A percentile compares a stretch with the other conserved stretches of the same genome.
Evolutionary conservation across 2,329 filamentous ascomycete genomes (phyloP).

Genomic region (Calycina herbarum): DNA sequence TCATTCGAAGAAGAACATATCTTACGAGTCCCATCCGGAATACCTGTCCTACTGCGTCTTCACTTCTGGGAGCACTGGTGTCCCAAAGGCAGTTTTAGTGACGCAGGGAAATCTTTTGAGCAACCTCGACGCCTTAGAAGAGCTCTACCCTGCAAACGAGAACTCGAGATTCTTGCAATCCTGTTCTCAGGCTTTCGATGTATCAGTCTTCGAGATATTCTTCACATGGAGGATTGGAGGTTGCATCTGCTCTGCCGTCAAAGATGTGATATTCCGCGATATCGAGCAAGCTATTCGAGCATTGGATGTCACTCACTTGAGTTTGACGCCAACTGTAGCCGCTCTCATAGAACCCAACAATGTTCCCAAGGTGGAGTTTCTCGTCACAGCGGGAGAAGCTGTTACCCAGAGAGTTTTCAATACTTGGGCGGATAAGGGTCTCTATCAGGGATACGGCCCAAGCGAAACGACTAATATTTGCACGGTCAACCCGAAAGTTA

Average conservation of each 20-base stretch:
- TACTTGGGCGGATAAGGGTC: conserved; percentile 64
- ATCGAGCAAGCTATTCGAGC: conserved; percentile 65
- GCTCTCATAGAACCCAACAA: conserved; percentile 68
- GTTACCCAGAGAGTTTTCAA: conserved; percentile 71
- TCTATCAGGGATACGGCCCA: conserved; percentile 83
- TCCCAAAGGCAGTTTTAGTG: conserved; percentile 77
- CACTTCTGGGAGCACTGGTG: conserved; percentile 77
- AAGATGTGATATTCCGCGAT: conserved; percentile 73
- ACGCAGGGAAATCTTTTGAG: conserved; percentile 74
- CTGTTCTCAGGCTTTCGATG: conserved; percentile 82
- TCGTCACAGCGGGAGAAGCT: conserved; percentile 80
- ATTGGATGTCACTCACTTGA: conserved; percentile 73
- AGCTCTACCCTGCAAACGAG: conserved; percentile 60
- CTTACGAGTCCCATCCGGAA: conserved; percentile 19
- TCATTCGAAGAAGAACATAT: conserved; percentile 25
- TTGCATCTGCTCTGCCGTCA: conserved; percentile 72
- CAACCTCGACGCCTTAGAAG: conserved; percentile 67
- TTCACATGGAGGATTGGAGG: conserved; percentile 79
- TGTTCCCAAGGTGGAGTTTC: conserved; percentile 69
- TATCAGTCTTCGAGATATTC: conserved; percentile 89
- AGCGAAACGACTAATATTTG: conserved; percentile 89
- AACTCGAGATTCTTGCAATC: conserved; percentile 68
- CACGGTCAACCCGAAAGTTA: conserved; percentile 66
- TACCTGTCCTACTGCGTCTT: conserved; percentile 73
- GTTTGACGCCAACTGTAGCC: conserved; percentile 82